Evolutionary conservation across 495 filamentous ascomycete genomes (phyloP).

Genomic region (Penicillium paradoxum): DNA sequence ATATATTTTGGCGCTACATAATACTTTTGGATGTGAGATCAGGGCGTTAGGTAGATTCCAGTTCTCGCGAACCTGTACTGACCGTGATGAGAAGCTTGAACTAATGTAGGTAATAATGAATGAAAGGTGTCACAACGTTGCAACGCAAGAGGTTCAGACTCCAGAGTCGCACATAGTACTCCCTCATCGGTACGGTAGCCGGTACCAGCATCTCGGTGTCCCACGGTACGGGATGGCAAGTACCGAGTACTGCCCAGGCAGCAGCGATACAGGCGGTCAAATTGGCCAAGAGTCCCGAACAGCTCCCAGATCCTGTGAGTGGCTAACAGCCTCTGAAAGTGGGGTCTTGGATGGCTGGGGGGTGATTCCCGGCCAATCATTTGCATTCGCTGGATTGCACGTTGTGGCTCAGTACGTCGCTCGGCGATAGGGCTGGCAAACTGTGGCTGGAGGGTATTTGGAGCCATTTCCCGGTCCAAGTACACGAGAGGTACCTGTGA

Average conservation of each 20-base stretch:
- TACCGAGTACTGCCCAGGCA: slow-evolving; percentile 16
- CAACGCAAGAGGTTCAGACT: background rate
- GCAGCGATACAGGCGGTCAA: slow-evolving; percentile 22
- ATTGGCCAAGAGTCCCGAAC: background rate
- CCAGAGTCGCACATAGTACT: background rate
- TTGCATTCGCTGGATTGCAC: slow-evolving; percentile 4
- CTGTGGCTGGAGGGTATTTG: slow-evolving; percentile 16
- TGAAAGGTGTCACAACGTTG: background rate
- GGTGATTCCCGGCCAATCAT: background rate
- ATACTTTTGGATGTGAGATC: background rate
- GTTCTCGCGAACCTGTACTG: background rate
- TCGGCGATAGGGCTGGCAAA: slow-evolving; percentile 20
- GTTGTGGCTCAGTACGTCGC: slow-evolving; percentile 20
- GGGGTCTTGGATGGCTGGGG: slow-evolving; percentile 1
- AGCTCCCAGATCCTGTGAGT: slow-evolving; percentile 8
- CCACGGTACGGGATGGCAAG: background rate
- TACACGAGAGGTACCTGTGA: background rate
- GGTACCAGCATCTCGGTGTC: background rate
- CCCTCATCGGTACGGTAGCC: background rate
- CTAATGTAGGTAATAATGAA: background rate
- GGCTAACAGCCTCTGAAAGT: background rate
- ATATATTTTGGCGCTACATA: background rate
- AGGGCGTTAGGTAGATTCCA: background rate
- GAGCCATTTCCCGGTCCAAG: background rate
- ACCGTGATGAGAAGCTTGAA: slow-evolving; percentile 1